Base-by-base conservation (phyloP, 2,329 filamentous ascomycete genomes). In the Akanthomyces dipterigenus region DNA sequence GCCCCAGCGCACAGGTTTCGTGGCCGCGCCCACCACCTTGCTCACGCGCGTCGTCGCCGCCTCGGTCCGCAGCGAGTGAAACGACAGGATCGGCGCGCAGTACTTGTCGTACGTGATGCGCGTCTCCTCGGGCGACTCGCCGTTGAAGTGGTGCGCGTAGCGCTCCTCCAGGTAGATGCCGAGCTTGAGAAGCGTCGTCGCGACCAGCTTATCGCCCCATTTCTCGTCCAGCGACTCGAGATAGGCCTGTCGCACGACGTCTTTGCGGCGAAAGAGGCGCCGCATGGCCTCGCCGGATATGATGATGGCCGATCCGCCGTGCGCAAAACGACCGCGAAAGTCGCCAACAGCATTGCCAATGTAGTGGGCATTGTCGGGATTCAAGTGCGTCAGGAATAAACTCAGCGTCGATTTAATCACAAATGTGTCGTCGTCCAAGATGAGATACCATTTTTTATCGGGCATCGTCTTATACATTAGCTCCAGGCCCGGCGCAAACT, bases 341-440 rank as follows among this genome's bases (percentile, higher is more conserved):
- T 83, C 81, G 53, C 82, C 82, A 16, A 85, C 79, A 2, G 81
- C 79, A 62, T 85, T 85, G 42, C 82, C 82, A 24, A 85, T 68
- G 66, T 84, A 84, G 46, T 80, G 74, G 16, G 79, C 76, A 56
- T 73, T 70, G 6, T 71, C 65, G 2, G 77, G 73, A 68, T 84
- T 74, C 62, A 85, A 70, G 61, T 82, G 80, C 20, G 75, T 73
- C 16, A 85, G 72, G 14, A 85, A 70, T 1, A 78, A 69, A 46
- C 73, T 71, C 31, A 85, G 69, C 14, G 82, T 81, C 3, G 77
- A 73, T 56, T 76, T 76, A 49, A 84, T 74, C 49, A 85, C 68
- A 67, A 79, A 85, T 1, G 81, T 85, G 67, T 85, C 82, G 69
- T 85, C 82, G 69, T 85, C 82, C 16, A 82, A 70, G 64, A 85